Evolutionary conservation across 768 basidiomycete species (phyloP).

Genomic region (Mycena polygramma): DNA sequence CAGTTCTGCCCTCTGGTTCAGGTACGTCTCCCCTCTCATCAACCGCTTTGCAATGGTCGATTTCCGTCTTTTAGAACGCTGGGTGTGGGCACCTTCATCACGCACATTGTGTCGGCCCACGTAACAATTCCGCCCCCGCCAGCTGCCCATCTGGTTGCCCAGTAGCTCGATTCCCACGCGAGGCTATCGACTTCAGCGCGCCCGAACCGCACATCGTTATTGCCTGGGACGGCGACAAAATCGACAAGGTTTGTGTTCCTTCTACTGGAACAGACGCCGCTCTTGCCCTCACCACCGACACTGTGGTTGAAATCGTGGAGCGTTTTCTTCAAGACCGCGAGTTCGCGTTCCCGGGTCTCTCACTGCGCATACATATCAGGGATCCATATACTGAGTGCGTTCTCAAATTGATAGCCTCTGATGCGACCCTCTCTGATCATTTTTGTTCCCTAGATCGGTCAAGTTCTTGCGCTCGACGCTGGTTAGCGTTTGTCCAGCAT

Average conservation of each 20-base stretch:
- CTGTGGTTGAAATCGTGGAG: slow-evolving; percentile 33
- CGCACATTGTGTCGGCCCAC: slow-evolving; percentile 43
- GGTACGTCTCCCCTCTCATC: slow-evolving; percentile 27
- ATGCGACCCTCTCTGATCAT: not conserved
- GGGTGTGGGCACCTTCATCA: slow-evolving; percentile 46
- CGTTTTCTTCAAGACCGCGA: slow-evolving; percentile 33
- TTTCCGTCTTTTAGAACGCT: slow-evolving; percentile 38
- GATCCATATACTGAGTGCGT: slow-evolving; percentile 42
- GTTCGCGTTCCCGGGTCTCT: slow-evolving; percentile 33
- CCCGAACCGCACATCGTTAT: slow-evolving; percentile 36
- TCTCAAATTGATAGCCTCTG: not conserved
- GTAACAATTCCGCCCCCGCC: not conserved
- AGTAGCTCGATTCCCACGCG: slow-evolving; percentile 34
- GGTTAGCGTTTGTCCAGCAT: slow-evolving; percentile 43
- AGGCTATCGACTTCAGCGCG: slow-evolving; percentile 35
- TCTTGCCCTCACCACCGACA: slow-evolving; percentile 29
- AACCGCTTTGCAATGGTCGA: not conserved
- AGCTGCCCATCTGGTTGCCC: slow-evolving; percentile 46
- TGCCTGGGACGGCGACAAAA: slow-evolving; percentile 44
- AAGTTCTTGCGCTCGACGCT: slow-evolving; percentile 42
- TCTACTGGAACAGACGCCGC: not conserved
- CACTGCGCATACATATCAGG: slow-evolving; percentile 40
- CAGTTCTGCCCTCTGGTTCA: slow-evolving; percentile 43
- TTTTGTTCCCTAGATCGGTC: slow-evolving; percentile 36
- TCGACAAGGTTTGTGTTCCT: slow-evolving; percentile 42